Percentiles rank a stretch among this genome's conserved stretches.
Conservation (phyloP, 2,329 filamentous ascomycete species). For the Byssochlamys sp. region DNA sequence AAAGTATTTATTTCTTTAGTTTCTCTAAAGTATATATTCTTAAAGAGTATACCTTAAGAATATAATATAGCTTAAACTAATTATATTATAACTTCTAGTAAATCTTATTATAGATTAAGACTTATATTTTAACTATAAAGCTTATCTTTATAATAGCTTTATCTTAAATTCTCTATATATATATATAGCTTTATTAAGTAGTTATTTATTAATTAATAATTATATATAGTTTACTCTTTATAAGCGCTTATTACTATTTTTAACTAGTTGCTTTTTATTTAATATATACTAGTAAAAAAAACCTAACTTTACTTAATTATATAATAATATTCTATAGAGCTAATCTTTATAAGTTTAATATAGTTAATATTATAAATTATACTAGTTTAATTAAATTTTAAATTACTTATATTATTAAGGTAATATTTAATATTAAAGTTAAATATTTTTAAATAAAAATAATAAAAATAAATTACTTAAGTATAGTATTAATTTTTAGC, state of each 20-base stretch:
- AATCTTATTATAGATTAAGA: background rate
- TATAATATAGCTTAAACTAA: background rate
- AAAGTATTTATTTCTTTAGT: too few relatives aligned
- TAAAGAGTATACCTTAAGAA: background rate
- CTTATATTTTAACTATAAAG: background rate
- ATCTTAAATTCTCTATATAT: background rate
- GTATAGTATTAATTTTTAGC: too few relatives aligned
- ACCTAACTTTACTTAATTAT: too few relatives aligned
- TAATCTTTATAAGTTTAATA: too few relatives aligned
- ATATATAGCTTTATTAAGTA: background rate
- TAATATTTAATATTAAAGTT: too few relatives aligned
- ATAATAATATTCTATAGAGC: too few relatives aligned
- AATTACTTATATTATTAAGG: too few relatives aligned
- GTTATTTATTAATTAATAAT: background rate
- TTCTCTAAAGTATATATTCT: too few relatives aligned
- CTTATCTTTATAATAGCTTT: background rate
- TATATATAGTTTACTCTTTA: background rate
- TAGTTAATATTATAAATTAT: too few relatives aligned
- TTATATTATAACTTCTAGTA: background rate
- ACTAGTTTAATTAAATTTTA: too few relatives aligned
- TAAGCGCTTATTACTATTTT: background rate
- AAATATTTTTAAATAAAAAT: too few relatives aligned
- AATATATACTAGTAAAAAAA: background rate
- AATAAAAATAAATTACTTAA: too few relatives aligned
- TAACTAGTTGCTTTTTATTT: background rate